phyloP scores from a whole-genome alignment of 2,329 filamentous ascomycete species.

The Neoscytalidium dimidiatum region DNA sequence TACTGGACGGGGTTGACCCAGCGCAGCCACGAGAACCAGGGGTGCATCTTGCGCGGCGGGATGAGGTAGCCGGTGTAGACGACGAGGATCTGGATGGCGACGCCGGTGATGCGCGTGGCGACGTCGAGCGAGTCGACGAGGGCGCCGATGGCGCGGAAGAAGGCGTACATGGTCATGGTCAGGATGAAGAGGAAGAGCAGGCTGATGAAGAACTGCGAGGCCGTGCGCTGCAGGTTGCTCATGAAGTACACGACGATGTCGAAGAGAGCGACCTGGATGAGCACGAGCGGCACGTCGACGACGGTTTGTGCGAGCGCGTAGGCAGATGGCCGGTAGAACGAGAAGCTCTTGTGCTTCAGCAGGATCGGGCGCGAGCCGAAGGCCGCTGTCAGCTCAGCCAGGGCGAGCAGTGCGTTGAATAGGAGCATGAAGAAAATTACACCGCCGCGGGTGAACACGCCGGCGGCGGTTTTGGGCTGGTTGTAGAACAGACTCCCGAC shows the following conservation, averaged over 20 bases:
- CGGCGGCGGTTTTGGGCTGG: conserved; percentile 53
- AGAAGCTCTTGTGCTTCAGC: conserved; percentile 70
- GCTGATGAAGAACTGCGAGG: conserved; percentile 65
- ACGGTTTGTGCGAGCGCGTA: conserved; percentile 61
- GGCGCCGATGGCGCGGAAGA: conserved; percentile 41
- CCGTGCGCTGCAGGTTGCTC: conserved; percentile 56
- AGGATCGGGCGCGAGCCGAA: conserved; percentile 67
- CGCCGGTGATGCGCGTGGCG: conserved; percentile 43
- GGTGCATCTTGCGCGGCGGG: conserved; percentile 42
- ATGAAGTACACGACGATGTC: conserved; percentile 65
- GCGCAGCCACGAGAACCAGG: conserved; percentile 42
- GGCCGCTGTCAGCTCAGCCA: conserved; percentile 62
- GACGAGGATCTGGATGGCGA: conserved; percentile 42
- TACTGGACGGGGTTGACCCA: conserved; percentile 64
- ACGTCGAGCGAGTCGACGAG: conserved; percentile 38
- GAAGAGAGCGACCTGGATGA: conserved; percentile 61
- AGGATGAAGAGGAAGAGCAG: conserved; percentile 63
- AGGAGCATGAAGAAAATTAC: conserved; percentile 64
- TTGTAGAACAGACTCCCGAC: conserved; percentile 54
- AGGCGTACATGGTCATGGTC: conserved; percentile 46
- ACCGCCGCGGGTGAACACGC: conserved; percentile 62
- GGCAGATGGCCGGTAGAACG: conserved; percentile 65
- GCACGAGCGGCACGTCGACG: conserved; percentile 58
- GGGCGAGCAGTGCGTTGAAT: conserved; percentile 63
- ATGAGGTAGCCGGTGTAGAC: conserved; percentile 45